Evolutionary conservation across 257 asterid genomes (phyloP), one percentile per base, ranked within the genome.

Genomic region (Solanum verrucosum): DNA sequence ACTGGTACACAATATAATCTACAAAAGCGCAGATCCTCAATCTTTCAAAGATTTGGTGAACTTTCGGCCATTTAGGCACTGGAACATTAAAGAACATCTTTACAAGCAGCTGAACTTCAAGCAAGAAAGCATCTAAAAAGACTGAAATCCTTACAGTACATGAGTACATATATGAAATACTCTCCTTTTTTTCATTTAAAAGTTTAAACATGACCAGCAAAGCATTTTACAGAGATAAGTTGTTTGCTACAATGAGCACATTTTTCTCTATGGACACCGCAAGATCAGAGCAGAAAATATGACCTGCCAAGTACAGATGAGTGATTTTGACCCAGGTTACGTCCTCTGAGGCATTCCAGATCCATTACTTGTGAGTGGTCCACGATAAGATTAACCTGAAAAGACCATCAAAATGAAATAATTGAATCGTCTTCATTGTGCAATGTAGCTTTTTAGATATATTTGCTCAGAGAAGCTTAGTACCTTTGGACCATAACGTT

Each of bases 301-400:
- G 98, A 93, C 11, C 98, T 91, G 89, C 96, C 96, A 89, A 97
- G 96, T 90, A 97, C 91, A 67, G 99, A 96, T 11, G 92, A 87
- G 86, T 94, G 98, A 89, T 94, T 91, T 88, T 91, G 93, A 33
- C 99, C 99, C 87, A 97, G 93, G 91, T 93, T 94, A 77, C 94
- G 88, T 21, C 99, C 98, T 87, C 99, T 94, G 68, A 96, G 96
- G 88, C 99, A 97, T 93, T 97, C 99, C 90, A 97, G 91, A 87
- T 94, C 95, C 96, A 96, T 95, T 52, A 97, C 96, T 90, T 95
- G 98, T 84, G 99, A 95, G 88, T 95, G 99, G 90, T 96, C 99
- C 90, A 97, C 98, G 23, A 93, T 91, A 35, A 97, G 96, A 88
- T 97, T 97, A 46, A 95, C 99, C 99, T 97, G 89, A n/a, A 90